Evolutionary conservation across 140 eudicot genomes (phyloP).

Genomic region (Stevia rebaudiana): DNA sequence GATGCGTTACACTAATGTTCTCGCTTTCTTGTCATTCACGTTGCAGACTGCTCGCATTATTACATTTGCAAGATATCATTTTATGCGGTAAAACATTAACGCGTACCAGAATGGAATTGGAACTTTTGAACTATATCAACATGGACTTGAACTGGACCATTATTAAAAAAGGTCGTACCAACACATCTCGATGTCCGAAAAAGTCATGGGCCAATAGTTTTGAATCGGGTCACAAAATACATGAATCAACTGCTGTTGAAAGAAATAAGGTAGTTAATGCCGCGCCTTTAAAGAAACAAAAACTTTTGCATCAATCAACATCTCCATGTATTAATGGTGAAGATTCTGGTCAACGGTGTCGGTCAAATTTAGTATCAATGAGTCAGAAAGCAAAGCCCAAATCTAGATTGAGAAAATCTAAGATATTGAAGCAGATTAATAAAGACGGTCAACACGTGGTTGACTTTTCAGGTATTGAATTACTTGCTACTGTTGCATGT

Average conservation of each 20-base stretch:
- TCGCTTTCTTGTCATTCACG: neutral
- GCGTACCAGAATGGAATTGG: conserved; percentile 31
- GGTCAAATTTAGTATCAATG: conserved; percentile 16
- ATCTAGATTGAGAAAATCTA: conserved; percentile 19
- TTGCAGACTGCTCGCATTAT: conserved; percentile 6
- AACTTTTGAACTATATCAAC: conserved; percentile 37
- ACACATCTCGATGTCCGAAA: conserved; percentile 46
- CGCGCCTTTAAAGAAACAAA: conserved; percentile 63
- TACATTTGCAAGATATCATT: neutral
- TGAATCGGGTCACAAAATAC: conserved; percentile 17
- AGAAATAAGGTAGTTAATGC: conserved; percentile 40
- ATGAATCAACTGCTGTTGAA: conserved; percentile 34
- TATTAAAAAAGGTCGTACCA: conserved; percentile 47
- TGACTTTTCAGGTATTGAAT: conserved; percentile 74
- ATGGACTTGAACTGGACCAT: conserved; percentile 56
- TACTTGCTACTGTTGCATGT: conserved; percentile 80
- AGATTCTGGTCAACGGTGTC: conserved; percentile 27
- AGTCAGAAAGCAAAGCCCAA: conserved; percentile 18
- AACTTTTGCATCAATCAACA: conserved; percentile 32
- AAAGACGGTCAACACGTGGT: conserved; percentile 9
- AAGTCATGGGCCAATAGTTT: conserved; percentile 24
- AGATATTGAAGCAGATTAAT: conserved; percentile 12
- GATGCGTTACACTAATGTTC: conserved; percentile 6
- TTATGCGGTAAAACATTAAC: conserved; percentile 9
- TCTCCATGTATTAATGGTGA: conserved; percentile 30